These are phyloP conservation scores for Colletotrichum endophyticum DNA, from an alignment of 2,329 filamentous ascomycete species.

Conservation along the genomic window DNA sequence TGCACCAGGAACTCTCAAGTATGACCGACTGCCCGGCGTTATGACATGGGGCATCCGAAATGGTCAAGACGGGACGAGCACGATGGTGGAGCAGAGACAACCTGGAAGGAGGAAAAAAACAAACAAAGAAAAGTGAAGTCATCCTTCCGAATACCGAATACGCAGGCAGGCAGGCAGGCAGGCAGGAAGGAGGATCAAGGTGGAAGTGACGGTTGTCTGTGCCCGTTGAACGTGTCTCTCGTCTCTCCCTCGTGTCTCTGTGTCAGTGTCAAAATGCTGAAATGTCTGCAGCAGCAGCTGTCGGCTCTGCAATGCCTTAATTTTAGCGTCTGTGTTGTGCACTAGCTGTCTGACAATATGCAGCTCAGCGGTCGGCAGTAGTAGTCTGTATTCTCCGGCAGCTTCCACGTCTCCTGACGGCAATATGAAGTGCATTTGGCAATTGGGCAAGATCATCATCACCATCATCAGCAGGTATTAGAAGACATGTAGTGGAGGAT, in stretches of 20 bases:
- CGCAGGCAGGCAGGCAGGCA: background rate
- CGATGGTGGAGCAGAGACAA: background rate
- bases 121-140: background rate
- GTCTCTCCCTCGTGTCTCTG: background rate
- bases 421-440: background rate
- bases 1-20: background rate
- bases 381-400: background rate
- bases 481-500: background rate
- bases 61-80: background rate
- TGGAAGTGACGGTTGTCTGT: background rate
- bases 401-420: background rate
- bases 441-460: background rate
- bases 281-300: background rate
- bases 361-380: background rate
- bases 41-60: background rate
- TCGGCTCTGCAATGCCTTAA: background rate
- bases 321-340: background rate
- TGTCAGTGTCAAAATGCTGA: background rate
- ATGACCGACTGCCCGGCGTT: background rate
- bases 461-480: background rate
- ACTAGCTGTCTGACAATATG: background rate
- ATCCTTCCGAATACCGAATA: background rate
- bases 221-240: background rate
- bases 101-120: background rate
- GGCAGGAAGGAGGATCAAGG: background rate